Evolutionary conservation across 306 rosid genomes (phyloP).

Genomic region (Fagus sylvatica): DNA sequence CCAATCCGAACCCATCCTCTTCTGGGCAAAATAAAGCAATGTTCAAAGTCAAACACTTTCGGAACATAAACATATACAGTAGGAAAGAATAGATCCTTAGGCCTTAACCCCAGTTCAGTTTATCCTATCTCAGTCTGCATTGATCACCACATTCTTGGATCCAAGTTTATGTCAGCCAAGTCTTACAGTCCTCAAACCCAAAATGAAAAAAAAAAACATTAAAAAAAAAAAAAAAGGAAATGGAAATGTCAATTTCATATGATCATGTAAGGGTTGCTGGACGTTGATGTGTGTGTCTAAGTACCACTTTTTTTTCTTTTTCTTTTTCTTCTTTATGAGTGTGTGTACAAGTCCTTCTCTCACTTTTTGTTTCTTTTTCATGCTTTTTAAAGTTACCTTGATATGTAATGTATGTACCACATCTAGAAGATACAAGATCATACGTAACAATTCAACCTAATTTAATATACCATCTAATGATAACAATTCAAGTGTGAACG

Average conservation of each 20-base stretch:
- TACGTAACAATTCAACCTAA: neutral
- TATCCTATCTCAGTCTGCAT: neutral
- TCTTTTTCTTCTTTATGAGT: neutral
- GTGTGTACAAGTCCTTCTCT: neutral
- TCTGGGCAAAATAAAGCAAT: too few species aligned
- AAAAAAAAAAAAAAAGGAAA: neutral
- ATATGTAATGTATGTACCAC: neutral
- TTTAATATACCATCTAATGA: constrained; percentile 26
- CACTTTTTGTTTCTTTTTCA: neutral
- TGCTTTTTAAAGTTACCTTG: neutral
- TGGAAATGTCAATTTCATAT: neutral
- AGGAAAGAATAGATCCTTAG: too few species aligned
- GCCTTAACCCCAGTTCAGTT: too few species aligned
- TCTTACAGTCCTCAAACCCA: neutral
- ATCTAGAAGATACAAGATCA: neutral
- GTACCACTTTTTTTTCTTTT: too few species aligned
- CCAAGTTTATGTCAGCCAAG: neutral
- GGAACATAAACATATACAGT: too few species aligned
- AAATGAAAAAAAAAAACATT: neutral
- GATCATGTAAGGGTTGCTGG: neutral
- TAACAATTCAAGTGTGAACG: constrained; percentile 21
- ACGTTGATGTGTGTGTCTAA: neutral
- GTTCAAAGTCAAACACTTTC: too few species aligned
- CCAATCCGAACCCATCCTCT: too few species aligned
- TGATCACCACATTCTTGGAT: neutral